Conservation (phyloP, 768 basidiomycete species). For the Tricholoma terreum region DNA sequence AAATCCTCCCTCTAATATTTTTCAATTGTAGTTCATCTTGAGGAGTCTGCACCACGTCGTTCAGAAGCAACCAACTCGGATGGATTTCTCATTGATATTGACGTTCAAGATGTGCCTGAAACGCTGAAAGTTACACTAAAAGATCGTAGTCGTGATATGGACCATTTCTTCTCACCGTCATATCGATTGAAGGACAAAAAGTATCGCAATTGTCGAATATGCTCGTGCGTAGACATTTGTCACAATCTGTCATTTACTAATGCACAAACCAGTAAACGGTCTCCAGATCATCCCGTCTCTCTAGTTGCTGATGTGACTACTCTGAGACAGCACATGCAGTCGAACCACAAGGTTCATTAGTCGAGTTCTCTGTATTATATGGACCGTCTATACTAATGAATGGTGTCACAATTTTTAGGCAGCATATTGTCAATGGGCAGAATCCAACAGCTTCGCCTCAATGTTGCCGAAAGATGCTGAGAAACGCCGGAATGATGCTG, state of each 20-base stretch:
- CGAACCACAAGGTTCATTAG: background rate
- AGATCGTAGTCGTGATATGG: background rate
- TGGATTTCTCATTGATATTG: no score
- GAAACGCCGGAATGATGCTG: background rate
- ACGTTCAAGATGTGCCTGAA: no score
- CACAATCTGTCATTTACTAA: no score
- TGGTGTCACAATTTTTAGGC: background rate
- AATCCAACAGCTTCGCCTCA: constrained; percentile 13
- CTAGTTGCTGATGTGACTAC: background rate
- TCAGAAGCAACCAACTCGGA: no score
- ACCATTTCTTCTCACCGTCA: background rate
- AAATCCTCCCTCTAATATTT: no score
- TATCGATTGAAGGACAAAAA: background rate
- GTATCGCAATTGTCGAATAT: background rate
- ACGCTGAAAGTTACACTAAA: background rate
- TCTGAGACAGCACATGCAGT: background rate
- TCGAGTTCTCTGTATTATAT: no score
- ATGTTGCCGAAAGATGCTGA: constrained; percentile 19
- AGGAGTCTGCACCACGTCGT: no score
- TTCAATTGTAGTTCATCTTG: no score
- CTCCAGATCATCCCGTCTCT: background rate
- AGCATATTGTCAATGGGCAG: constrained; percentile 5
- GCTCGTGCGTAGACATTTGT: background rate
- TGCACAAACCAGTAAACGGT: background rate
- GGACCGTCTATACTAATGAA: no score